Evolutionary conservation across 257 asterid genomes (phyloP), one percentile per base, ranked within the genome.

Genomic region (Nicotiana otophora): DNA sequence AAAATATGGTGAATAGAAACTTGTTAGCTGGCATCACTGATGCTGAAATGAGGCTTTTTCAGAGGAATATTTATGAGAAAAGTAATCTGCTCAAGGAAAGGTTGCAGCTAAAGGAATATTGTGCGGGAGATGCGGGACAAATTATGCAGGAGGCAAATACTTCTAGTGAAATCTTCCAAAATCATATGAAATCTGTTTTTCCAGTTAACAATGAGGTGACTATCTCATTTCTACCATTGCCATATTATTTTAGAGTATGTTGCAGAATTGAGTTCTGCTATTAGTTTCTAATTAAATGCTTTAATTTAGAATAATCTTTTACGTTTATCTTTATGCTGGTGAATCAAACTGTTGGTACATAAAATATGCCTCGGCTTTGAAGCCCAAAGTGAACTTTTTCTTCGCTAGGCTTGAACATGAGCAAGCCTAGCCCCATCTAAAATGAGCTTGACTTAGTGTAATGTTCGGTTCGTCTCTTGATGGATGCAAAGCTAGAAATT

Each of bases 11-110:
- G 5, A 90, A 89, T 64, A 83, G 68, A 51, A 83, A 88, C 84
- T 84, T 84, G 85, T 84, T 77, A 26, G 75, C 83, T 64, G 88
- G 81, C 53, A 16, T 85, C 83, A 82, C 95, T 57, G 90, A 87
- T 81, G 85, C 87, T 66, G 93, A 90, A 53, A 81, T 82, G 87
- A 88, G 82, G 62, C 84, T 77, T 76, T 87, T 96, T 46, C 82
- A 30, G 81, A 83, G 54, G 69, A 90, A 86, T 80, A 86, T 94
- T 87, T 85, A 84, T 33, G 84, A 82, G 60, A 95, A 94, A 58
- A 87, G 62, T 82, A 82, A 51, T 70, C 54, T 83, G 48, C 86
- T 92, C 17, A 77, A 68, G 76, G 87, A 61, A 76, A 91, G 65
- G 74, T 80, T 79, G 75, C 81, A n/a, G 20, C 85, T 60, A 46